These are phyloP conservation scores for Malbranchea zuffiana DNA, from an alignment of 2,329 filamentous ascomycete genomes.

Conservation along the genomic window DNA sequence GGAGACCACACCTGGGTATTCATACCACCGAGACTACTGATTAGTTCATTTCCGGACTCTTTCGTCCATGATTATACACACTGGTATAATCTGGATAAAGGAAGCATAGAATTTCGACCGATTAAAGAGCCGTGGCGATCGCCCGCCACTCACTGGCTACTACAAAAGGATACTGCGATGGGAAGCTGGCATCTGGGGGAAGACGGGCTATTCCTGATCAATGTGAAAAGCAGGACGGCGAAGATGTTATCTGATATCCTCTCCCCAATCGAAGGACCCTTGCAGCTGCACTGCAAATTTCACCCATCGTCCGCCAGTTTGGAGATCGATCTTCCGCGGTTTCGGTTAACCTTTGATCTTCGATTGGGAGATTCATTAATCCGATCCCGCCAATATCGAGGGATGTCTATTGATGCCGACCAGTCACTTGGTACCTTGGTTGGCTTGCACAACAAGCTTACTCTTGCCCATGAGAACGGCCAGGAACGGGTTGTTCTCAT, in stretches of 20 bases:
- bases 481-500: slow-evolving; percentile 17
- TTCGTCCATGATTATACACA: slow-evolving; percentile 33
- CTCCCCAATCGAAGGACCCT: neutral
- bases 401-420: slow-evolving; percentile 16
- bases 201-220: slow-evolving; percentile 21
- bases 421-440: slow-evolving; percentile 19
- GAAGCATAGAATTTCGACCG: slow-evolving; percentile 20
- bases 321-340: slow-evolving; percentile 35
- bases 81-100: slow-evolving; percentile 31
- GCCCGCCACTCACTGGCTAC: slow-evolving; percentile 17
- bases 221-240: slow-evolving; percentile 22
- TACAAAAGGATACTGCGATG: slow-evolving; percentile 11
- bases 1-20: slow-evolving; percentile 14
- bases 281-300: neutral
- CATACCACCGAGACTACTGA: slow-evolving; percentile 20
- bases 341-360: slow-evolving; percentile 38
- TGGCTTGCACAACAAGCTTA: slow-evolving; percentile 20
- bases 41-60: slow-evolving; percentile 19
- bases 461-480: slow-evolving; percentile 13
- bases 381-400: slow-evolving; percentile 2
- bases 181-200: slow-evolving; percentile 6
- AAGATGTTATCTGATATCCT: neutral
- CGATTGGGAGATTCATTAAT: neutral
- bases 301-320: neutral
- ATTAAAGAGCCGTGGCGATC: slow-evolving; percentile 19